These are phyloP conservation scores for Lactarius tabidus DNA, from an alignment of 768 basidiomycete genomes.

Conservation along the genomic window DNA sequence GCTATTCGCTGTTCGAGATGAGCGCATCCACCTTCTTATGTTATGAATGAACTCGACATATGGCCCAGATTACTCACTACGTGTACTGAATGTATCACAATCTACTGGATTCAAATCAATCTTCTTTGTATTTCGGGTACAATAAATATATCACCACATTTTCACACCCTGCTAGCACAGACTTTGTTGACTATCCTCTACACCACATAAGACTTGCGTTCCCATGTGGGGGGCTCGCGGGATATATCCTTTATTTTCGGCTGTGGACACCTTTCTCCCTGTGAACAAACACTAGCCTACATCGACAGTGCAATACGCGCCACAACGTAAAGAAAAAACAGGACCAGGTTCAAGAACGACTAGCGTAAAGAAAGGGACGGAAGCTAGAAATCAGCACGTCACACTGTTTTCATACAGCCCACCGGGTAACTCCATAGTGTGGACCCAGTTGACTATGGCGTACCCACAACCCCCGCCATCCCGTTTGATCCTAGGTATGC, in stretches of 20 bases:
- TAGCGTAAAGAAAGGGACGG: not conserved
- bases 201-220: not conserved
- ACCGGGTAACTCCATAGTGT: too few species aligned
- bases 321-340: not conserved
- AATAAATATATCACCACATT: not conserved
- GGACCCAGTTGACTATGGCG: not conserved
- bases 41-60: conserved; percentile 9
- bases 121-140: not conserved
- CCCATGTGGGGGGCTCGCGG: not conserved
- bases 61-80: not conserved
- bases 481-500: conserved; percentile 1
- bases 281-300: not conserved
- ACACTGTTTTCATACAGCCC: not conserved
- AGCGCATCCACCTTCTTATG: conserved; percentile 58
- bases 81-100: not conserved
- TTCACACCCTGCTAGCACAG: not conserved
- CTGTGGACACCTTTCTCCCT: not conserved
- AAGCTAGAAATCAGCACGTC: not conserved
- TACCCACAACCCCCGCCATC: not conserved
- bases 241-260: not conserved
- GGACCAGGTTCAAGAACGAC: not conserved
- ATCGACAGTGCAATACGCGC: not conserved
- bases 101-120: not conserved
- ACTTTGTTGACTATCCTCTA: not conserved
- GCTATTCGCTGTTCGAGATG: conserved; percentile 65